A percentile compares a stretch with the other conserved stretches of the same genome.
These are phyloP conservation scores for Aspergillus uvarum DNA, from an alignment of 2,329 filamentous ascomycete genomes.

Conservation along the genomic window DNA sequence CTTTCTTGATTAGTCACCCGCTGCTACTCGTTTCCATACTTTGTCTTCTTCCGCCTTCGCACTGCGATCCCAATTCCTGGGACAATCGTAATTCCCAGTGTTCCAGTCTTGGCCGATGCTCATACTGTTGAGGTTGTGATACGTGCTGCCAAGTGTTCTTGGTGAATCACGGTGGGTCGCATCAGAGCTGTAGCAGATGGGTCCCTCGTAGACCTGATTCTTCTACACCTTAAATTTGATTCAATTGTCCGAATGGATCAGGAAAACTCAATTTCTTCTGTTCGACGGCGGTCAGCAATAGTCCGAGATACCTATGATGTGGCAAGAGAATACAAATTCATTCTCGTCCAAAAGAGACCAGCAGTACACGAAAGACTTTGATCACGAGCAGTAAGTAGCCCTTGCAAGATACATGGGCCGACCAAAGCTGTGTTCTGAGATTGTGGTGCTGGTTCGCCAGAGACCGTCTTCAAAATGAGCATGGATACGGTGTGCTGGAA, in stretches of 20 bases:
- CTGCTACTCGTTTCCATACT: background rate
- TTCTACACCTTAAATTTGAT: too few relatives aligned
- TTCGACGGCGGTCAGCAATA: too few relatives aligned
- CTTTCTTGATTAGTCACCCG: background rate
- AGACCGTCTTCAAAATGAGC: background rate
- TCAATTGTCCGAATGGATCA: too few relatives aligned
- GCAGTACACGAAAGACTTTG: background rate
- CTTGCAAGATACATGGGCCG: background rate
- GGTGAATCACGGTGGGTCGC: too few relatives aligned
- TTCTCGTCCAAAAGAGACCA: background rate
- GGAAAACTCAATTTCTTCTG: too few relatives aligned
- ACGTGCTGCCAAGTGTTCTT: too few relatives aligned
- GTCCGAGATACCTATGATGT: too few relatives aligned
- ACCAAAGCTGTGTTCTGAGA: background rate
- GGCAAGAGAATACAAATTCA: too few relatives aligned
- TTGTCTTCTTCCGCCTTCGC: background rate
- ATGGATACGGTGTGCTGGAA: background rate
- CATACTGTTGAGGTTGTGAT: too few relatives aligned
- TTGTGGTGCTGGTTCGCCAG: background rate
- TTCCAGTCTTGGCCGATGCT: background rate
- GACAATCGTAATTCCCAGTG: background rate
- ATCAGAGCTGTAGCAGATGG: too few relatives aligned
- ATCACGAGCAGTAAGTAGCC: background rate
- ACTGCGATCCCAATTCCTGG: background rate
- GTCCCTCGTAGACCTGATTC: too few relatives aligned